A percentile compares a stretch with the other conserved stretches of the same genome.
Evolutionary conservation across 495 filamentous ascomycete species (phyloP).

Genomic region (Amorphotheca resinae): DNA sequence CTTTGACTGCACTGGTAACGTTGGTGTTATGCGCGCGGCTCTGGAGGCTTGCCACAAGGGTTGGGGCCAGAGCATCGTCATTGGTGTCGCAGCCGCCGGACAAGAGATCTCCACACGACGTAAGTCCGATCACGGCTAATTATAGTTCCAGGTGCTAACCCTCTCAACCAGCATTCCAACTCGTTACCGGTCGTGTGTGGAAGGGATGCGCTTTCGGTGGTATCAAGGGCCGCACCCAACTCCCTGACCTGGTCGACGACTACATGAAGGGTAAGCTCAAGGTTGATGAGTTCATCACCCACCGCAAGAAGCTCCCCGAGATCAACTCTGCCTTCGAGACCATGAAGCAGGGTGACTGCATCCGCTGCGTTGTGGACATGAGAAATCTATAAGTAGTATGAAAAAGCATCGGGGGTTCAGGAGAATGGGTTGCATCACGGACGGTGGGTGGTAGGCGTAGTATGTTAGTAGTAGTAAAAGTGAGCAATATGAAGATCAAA

Average conservation of each 20-base stretch:
- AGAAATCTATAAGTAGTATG: constrained; percentile 18
- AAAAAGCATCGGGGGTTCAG: too few relatives aligned
- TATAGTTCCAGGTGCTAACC: constrained; percentile 1
- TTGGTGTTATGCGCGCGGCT: constrained; percentile 88
- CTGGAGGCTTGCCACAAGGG: constrained; percentile 98
- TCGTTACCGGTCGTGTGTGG: constrained; percentile 96
- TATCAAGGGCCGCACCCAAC: constrained; percentile 91
- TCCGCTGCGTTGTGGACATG: constrained; percentile 69
- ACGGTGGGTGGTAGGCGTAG: not conserved
- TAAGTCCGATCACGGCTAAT: constrained; percentile 38
- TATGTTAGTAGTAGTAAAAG: not conserved
- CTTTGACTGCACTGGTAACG: constrained; percentile 97
- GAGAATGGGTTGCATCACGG: too few relatives aligned
- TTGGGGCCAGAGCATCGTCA: constrained; percentile 96
- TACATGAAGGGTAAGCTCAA: constrained; percentile 84
- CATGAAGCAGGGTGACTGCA: constrained; percentile 95
- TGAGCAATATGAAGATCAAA: not conserved
- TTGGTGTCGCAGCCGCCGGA: constrained; percentile 92
- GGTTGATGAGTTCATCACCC: constrained; percentile 99
- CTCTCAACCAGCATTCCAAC: constrained; percentile 78
- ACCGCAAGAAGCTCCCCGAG: constrained; percentile 63
- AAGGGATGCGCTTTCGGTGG: constrained; percentile 95
- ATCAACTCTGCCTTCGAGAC: constrained; percentile 86
- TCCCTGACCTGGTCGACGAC: constrained; percentile 78
- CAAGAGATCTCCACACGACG: constrained; percentile 94